Base-by-base conservation (phyloP, 805 yeast species). In the Priceomyces castillae region DNA sequence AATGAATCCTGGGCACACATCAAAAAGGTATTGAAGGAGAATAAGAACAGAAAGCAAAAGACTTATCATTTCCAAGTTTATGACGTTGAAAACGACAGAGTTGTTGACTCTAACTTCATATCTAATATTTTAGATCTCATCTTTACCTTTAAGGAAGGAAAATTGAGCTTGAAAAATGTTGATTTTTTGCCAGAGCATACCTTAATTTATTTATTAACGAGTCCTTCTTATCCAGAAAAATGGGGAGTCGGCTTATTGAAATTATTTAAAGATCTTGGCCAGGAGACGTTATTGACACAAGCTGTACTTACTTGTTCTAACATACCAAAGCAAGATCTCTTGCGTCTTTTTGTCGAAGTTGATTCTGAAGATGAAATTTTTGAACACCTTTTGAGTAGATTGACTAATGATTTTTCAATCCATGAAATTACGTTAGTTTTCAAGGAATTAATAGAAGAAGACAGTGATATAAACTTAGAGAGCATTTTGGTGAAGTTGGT, bases 291-390 rank as follows among this genome's bases (percentile, higher is more conserved):
- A 44, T 74, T 84, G 61, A 80, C 89, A 64, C 96, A 86, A 61
- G 92, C 95, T 1, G 77, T 89, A 39, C 86, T 83, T 11, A 82
- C 94, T 0, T 85, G 94, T 47, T 83, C 86, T 4, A 81, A 82
- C 43, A 64, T 90, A 31, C 74, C 85, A 7, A 72, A 85, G 37
- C 61, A 62, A 4, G 95, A 86, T 46, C 69, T 90, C 19, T 65
- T 87, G 31, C 59, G 63, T 6, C 89, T 86, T 45, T 69, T 90
- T 40, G 69, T 80, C 44, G 64, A 53, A 39, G 41, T 70, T 11
- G 68, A 73, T 10, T 79, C 76, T 20, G 78, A 78, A 50, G 82
- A 78, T 37, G 88, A 80, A 22, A 76, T 86, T 33, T 83, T 86
- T 55, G 69, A 73, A 41, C 95, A 86, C 54, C 71, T 84, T 5